Evolutionary conservation across 176 grass and related monocot species (phyloP).

Genomic region (Carex scoparia): DNA sequence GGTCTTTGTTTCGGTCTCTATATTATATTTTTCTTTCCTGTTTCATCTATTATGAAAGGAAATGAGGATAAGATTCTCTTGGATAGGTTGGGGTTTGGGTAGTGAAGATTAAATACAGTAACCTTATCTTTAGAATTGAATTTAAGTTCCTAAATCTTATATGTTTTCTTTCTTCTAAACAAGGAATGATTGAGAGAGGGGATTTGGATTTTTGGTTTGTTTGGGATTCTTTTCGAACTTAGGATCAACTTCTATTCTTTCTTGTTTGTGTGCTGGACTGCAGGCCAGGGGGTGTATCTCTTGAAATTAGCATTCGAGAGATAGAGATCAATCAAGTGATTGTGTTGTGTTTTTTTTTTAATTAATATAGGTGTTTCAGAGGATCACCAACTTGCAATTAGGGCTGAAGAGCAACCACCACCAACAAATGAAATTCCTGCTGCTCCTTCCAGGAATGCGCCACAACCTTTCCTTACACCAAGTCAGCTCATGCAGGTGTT

Average conservation of each 20-base stretch:
- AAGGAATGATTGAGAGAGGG: background rate
- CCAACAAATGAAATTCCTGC: slow-evolving; percentile 48
- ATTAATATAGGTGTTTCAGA: slow-evolving; percentile 44
- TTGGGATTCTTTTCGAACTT: background rate
- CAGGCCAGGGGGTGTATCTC: background rate
- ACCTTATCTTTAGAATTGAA: background rate
- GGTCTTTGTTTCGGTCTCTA: slow-evolving; percentile 20
- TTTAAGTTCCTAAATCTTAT: background rate
- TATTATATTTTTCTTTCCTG: background rate
- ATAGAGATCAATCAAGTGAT: background rate
- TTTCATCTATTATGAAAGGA: background rate
- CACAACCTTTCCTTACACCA: slow-evolving; percentile 59
- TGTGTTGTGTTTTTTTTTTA: slow-evolving; percentile 2
- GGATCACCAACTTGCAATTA: slow-evolving; percentile 44
- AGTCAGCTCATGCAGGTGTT: slow-evolving; percentile 75
- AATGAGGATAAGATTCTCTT: background rate
- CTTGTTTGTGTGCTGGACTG: background rate
- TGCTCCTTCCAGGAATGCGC: slow-evolving; percentile 45
- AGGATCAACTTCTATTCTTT: background rate
- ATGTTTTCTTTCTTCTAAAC: background rate
- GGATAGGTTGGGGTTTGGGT: background rate
- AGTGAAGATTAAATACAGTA: background rate
- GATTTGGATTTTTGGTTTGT: background rate
- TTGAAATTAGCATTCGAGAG: background rate
- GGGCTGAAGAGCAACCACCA: slow-evolving; percentile 33